A percentile compares a stretch with the other conserved stretches of the same genome.
Conservation (phyloP, 1,139 yeast species). For the Debaryomycetaceae sp. region DNA sequence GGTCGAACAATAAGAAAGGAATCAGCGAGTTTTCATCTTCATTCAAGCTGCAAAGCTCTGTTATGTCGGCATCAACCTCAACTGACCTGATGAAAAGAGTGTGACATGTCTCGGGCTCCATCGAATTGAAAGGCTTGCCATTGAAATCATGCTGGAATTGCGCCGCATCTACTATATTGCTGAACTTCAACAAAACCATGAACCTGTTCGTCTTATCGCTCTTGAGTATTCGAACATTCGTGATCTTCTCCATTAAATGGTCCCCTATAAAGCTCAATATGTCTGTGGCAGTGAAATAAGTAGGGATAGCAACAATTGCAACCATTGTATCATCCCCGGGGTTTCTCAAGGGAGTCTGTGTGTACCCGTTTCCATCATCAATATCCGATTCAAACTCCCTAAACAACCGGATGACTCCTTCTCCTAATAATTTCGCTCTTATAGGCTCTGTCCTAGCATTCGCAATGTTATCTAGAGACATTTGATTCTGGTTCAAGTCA, state of each 20-base stretch:
- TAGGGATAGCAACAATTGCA: constrained; percentile 81
- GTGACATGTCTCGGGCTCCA: constrained; percentile 88
- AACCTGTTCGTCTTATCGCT: constrained; percentile 69
- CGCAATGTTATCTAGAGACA: constrained; percentile 9
- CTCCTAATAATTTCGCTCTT: constrained; percentile 59
- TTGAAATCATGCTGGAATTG: constrained; percentile 64
- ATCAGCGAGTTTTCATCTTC: constrained; percentile 30
- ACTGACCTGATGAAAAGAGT: constrained; percentile 69
- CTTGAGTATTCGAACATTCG: constrained; percentile 72
- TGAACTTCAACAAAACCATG: constrained; percentile 75
- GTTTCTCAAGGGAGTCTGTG: constrained; percentile 5
- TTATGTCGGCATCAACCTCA: constrained; percentile 24
- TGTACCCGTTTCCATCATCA: background rate
- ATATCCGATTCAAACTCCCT: constrained; percentile 36
- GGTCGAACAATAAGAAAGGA: constrained; percentile 73
- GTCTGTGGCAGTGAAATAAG: constrained; percentile 84
- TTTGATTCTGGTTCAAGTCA: constrained; percentile 13
- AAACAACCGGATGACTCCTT: constrained; percentile 70
- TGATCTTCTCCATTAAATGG: constrained; percentile 49
- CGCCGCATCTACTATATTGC: constrained; percentile 51
- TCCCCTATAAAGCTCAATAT: constrained; percentile 77
- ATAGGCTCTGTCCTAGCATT: constrained; percentile 41
- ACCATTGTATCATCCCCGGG: constrained; percentile 62
- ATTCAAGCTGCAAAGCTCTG: constrained; percentile 10
- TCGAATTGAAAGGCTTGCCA: constrained; percentile 75